Evolutionary conservation across 2,329 filamentous ascomycete genomes (phyloP), one percentile per base, ranked within the genome.

Genomic region (Fusarium pseudograminearum): DNA sequence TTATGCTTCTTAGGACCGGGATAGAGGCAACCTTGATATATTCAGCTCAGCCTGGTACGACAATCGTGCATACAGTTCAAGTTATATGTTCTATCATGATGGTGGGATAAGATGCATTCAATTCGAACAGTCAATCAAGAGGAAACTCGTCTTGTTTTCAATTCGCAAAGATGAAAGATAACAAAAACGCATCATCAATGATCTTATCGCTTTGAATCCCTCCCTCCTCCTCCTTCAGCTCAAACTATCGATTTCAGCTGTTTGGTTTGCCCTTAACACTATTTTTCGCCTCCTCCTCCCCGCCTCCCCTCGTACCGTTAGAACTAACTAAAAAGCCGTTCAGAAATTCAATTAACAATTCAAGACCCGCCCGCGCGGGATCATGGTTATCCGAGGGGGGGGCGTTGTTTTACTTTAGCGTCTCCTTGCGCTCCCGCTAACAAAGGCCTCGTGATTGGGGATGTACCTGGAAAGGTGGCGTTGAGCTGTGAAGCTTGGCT

Each of bases 401-500:
- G 36, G 44, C 51, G 44, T 58, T 53, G 48, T 52, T 52, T 41
- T 52, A 52, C 48, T 28, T 51, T 69, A 70, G 65, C 65, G 61
- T 48, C 31, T 34, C 53, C 53, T 38, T 57, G 56, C 56, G 48
- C 64, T 61, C 61, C 69, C 69, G 56, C 56, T 71, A 60, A 67
- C 74, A 71, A 61, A 73, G 6, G 9, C 30, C 24, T 57, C 46
- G 51, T 74, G 67, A 74, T 74, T 74, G 65, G 72, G 28, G 41
- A 24, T 10, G 16, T 18, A 34, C 61, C 61, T 70, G 63, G 40
- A 46, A 66, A 58, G 26, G 70, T 72, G 67, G 70, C 70, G 70
- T 59, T 53, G 52, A 58, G 69, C 63, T 65, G 63, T 42, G 24
- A 61, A 57, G 54, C 59, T 62, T 47, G 41, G 56, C 51, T 59